A percentile compares a stretch with the other conserved stretches of the same genome.
Evolutionary conservation across 768 basidiomycete species (phyloP).

Genomic region (Rhodotorula toruloides): DNA sequence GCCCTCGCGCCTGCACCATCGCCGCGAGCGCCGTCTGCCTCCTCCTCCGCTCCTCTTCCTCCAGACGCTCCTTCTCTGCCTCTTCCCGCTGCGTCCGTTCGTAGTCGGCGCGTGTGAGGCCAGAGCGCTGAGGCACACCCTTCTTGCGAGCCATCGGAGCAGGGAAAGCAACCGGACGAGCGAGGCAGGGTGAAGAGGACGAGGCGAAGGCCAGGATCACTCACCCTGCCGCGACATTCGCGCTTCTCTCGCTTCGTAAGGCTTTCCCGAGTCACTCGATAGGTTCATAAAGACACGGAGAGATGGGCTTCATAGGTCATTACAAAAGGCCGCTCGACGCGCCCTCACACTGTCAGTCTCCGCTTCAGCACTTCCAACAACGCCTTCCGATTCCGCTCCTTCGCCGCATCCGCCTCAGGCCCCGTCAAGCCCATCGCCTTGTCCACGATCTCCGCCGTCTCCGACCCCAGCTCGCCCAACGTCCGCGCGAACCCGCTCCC

Average conservation of each 20-base stretch:
- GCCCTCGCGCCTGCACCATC: slow-evolving; percentile 2
- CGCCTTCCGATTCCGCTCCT: slow-evolving; percentile 3
- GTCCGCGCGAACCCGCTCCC: slow-evolving; percentile 3
- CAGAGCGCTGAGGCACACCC: slow-evolving; percentile 3
- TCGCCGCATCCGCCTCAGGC: neutral
- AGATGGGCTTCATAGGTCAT: no score
- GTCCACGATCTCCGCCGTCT: slow-evolving; percentile 17
- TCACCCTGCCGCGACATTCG: neutral
- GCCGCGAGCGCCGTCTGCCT: neutral
- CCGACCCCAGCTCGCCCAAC: slow-evolving; percentile 15
- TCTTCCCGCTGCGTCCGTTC: neutral
- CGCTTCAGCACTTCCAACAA: slow-evolving; percentile 4
- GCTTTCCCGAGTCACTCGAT: no score
- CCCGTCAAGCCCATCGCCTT: slow-evolving; percentile 7
- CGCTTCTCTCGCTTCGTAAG: no score
- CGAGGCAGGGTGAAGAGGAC: neutral
- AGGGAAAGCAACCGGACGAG: no score
- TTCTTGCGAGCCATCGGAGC: slow-evolving; percentile 2
- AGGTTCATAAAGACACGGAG: no score
- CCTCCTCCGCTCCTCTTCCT: neutral
- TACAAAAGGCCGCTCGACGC: no score
- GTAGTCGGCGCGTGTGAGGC: neutral
- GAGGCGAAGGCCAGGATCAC: neutral
- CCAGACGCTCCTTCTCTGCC: neutral
- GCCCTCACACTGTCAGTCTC: neutral